phyloP scores from a whole-genome alignment of 2,329 filamentous ascomycete genomes.

The Penicillium sp. region DNA sequence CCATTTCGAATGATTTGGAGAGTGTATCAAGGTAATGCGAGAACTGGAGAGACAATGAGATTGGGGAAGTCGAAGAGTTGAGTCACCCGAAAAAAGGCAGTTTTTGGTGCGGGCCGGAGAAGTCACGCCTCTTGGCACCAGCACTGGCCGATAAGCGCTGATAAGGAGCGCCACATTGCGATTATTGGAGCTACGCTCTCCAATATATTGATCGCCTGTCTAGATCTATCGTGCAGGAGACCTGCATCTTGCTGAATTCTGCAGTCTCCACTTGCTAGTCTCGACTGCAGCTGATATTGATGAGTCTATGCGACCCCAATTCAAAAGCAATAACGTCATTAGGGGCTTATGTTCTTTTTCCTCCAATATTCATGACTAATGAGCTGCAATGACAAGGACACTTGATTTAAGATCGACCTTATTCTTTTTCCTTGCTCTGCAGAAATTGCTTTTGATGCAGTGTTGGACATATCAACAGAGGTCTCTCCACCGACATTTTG shows the following conservation, averaged over 20 bases:
- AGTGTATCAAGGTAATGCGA: constrained; percentile 3
- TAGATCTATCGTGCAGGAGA: no score
- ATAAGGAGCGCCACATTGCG: constrained; percentile 9
- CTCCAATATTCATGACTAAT: no score
- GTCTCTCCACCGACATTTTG: no score
- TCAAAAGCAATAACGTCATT: no score
- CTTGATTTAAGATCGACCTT: no score
- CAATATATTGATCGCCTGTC: neutral
- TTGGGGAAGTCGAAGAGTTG: constrained; percentile 15
- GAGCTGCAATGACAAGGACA: no score
- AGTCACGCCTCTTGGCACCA: constrained; percentile 22
- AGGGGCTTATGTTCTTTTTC: no score
- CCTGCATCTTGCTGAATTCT: neutral
- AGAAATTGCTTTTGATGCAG: no score
- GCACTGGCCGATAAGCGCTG: constrained; percentile 19
- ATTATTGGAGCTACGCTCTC: neutral
- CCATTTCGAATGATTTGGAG: constrained; percentile 18
- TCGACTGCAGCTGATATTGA: neutral
- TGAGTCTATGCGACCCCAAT: no score
- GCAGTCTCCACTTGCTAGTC: constrained; percentile 3
- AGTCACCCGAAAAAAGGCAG: constrained; percentile 21
- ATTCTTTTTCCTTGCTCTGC: no score
- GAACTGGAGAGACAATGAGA: constrained; percentile 6
- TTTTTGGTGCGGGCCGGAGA: constrained; percentile 22
- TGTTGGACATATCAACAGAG: no score